Evolutionary conservation across 139 green algal genomes (phyloP), one percentile per base, ranked within the genome.

Genomic region (Closterium sp.): DNA sequence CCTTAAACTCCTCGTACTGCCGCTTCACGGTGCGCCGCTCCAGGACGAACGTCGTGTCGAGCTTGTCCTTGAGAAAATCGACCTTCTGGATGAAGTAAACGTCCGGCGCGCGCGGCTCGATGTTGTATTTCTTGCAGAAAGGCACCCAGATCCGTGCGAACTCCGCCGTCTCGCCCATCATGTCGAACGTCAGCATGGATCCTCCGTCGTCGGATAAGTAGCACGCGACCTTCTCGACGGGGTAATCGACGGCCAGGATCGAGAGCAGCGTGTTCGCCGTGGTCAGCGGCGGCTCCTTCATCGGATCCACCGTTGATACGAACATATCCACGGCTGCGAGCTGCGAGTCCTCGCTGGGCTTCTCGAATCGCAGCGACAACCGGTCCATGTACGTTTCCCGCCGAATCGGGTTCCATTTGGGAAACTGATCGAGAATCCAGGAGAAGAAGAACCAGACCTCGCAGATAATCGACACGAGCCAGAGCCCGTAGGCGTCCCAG

Each of bases 71-170:
- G 25, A 90, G 43, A 34, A 94, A 94, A 31, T 94, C 91, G 2
- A 94, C 25, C 89, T 93, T 90, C 32, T 94, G 83, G 19, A n/a
- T 81, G 32, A 94, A 94, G 84, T 94, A 94, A 21, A 91, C 83
- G 84, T 94, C 92, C 10, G 92, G 92, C 19, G 83, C 31, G 84
- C 92, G 89, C 86, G 92, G 92, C 85, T 94, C 92, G 31, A 94
- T 86, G 64, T n/a, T 34, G 92, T 89, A 91, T 8, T 88, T 94
- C 30, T 92, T 91, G 34, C 34, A 87, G 83, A 94, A 94, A 0
- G 92, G 92, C 55, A 94, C 92, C 92, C 92, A 94, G 23, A 83
- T 81, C 30, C 92, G 89, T 33, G 92, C 92, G 76, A 94, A 94
- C 19, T 86, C 66, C 28, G 85, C 86, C 34, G 92, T 94, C 90